A percentile compares a stretch with the other conserved stretches of the same genome.
phyloP scores from a whole-genome alignment of 352 stramenopile species.

The Phytophthora quininea region DNA sequence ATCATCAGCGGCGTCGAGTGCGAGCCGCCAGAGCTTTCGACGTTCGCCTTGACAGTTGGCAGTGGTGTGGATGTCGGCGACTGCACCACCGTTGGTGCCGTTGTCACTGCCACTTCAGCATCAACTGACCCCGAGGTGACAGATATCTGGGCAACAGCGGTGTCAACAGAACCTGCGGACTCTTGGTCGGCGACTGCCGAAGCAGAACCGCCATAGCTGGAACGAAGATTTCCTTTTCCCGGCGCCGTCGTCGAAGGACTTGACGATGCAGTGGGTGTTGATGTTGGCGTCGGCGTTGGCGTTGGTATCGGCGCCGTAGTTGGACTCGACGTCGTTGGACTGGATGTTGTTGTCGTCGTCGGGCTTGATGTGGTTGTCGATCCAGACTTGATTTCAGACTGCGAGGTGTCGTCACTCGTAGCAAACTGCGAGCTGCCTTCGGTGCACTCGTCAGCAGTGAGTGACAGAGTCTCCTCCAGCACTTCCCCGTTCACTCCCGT shows the following conservation, averaged over 20 bases:
- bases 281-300: neutral
- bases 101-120: neutral
- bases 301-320: neutral
- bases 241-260: too few relatives aligned
- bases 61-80: neutral
- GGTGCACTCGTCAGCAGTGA: constrained; percentile 47
- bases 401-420: constrained; percentile 12
- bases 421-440: constrained; percentile 55
- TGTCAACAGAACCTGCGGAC: neutral
- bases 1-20: constrained; percentile 1
- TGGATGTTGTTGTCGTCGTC: neutral
- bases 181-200: neutral
- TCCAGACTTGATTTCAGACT: neutral
- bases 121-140: neutral
- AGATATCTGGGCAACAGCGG: neutral
- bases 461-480: constrained; percentile 52
- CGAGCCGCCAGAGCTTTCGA: neutral
- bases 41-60: neutral
- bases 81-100: neutral
- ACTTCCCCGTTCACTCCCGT: constrained; percentile 44
- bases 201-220: neutral
- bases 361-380: constrained; percentile 4
- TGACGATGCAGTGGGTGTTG: constrained; percentile 3
- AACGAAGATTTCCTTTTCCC: too few relatives aligned
- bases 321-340: neutral